Evolutionary conservation across 2,329 filamentous ascomycete species (phyloP).

Genomic region (Westerdykella ornata): DNA sequence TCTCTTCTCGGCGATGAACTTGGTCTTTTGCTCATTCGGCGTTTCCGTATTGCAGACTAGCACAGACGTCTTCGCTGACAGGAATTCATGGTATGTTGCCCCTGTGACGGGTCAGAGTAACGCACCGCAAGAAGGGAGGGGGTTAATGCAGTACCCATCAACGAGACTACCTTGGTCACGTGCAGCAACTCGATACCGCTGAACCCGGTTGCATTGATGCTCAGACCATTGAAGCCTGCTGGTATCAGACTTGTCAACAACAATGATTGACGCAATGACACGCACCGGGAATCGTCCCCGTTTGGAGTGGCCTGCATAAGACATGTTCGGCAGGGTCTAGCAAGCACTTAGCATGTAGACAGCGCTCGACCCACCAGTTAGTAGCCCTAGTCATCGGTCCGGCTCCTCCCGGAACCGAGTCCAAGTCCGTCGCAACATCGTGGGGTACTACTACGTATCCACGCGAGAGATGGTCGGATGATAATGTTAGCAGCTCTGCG

Average conservation of each 20-base stretch:
- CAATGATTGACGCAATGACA: conserved; percentile 1
- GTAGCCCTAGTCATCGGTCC: conserved; percentile 52
- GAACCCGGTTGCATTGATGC: conserved; percentile 76
- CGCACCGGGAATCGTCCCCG: conserved; percentile 57
- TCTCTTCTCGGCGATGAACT: conserved; percentile 64
- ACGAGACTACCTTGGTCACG: conserved; percentile 65
- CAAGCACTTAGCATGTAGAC: conserved; percentile 68
- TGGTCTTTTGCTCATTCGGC: conserved; percentile 66
- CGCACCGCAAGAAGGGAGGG: conserved; percentile 3
- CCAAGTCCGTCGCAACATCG: conserved; percentile 33
- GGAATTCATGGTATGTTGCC: conserved; percentile 70
- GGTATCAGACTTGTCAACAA: conserved; percentile 16
- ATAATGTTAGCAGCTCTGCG: conserved; percentile 20
- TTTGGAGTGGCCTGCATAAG: conserved; percentile 68
- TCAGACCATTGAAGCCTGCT: conserved; percentile 59
- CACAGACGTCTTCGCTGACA: conserved; percentile 65
- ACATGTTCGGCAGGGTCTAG: conserved; percentile 63
- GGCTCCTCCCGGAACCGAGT: conserved; percentile 31
- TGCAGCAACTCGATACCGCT: conserved; percentile 78
- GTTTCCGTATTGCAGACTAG: conserved; percentile 61
- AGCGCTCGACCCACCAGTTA: conserved; percentile 90
- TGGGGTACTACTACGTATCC: conserved; percentile 44
- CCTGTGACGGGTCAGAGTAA: conserved; percentile 39
- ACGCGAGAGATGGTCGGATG: conserved; percentile 22
- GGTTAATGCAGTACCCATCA: conserved; percentile 51